Evolutionary conservation across 2,329 filamentous ascomycete species (phyloP).

Genomic region (Cytospora schulzeri): DNA sequence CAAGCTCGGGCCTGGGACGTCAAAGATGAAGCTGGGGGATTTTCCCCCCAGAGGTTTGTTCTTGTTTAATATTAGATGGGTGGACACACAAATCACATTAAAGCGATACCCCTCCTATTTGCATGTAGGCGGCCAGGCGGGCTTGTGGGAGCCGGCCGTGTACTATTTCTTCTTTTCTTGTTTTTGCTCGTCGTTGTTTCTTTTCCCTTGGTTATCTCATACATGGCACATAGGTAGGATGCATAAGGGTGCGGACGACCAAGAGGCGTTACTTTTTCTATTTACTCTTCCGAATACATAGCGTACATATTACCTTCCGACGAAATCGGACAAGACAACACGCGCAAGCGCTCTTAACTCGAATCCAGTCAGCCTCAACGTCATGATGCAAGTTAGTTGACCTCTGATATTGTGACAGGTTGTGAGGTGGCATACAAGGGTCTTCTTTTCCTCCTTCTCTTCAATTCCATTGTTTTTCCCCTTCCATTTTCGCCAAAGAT

Average conservation of each 20-base stretch:
- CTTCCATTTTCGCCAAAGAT: background rate
- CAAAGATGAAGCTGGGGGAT: background rate
- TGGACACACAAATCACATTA: background rate
- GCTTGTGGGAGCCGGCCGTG: background rate
- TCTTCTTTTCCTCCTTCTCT: too few relatives aligned
- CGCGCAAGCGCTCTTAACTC: background rate
- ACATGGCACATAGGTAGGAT: background rate
- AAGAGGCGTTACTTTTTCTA: background rate
- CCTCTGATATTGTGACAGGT: too few relatives aligned
- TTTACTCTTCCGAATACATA: background rate
- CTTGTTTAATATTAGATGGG: slow-evolving; percentile 12
- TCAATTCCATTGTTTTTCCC: too few relatives aligned
- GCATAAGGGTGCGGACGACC: background rate
- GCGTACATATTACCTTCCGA: background rate
- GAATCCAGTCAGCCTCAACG: background rate
- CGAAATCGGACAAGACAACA: background rate
- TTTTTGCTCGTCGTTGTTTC: background rate
- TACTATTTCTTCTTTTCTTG: background rate
- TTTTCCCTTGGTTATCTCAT: slow-evolving; percentile 2
- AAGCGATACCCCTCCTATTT: background rate
- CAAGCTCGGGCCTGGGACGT: background rate
- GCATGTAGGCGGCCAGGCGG: slow-evolving; percentile 3
- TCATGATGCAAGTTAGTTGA: background rate
- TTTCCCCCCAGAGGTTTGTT: background rate
- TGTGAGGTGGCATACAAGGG: background rate